phyloP scores from a whole-genome alignment of 805 yeast species.

The Metschnikowia dekortorum region DNA sequence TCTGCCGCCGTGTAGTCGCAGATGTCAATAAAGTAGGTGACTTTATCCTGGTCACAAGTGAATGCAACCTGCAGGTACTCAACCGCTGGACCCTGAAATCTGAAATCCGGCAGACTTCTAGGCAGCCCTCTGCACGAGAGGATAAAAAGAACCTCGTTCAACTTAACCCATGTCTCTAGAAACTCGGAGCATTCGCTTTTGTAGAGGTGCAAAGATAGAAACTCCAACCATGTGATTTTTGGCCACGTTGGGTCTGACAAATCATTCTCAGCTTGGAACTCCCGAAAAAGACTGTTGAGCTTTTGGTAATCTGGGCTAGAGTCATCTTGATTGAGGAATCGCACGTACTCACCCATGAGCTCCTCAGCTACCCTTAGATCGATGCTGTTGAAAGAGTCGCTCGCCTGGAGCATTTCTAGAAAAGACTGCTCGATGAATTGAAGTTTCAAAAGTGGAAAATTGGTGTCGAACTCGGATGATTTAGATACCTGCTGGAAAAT shows the following conservation, averaged over 20 bases:
- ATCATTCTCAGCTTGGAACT: conserved; percentile 28
- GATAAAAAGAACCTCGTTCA: conserved; percentile 27
- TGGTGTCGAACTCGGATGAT: conserved; percentile 17
- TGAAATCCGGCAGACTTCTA: not conserved
- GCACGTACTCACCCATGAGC: conserved; percentile 23
- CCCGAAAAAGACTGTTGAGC: conserved; percentile 22
- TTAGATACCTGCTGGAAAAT: conserved; percentile 29
- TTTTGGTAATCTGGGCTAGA: conserved; percentile 17
- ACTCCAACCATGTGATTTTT: conserved; percentile 36
- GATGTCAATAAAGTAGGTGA: conserved; percentile 13
- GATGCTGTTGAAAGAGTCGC: not conserved
- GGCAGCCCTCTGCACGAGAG: not conserved
- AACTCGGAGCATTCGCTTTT: conserved; percentile 27
- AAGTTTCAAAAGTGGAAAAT: conserved; percentile 27
- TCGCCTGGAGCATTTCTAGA: not conserved
- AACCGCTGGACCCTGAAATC: not conserved
- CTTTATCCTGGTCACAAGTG: not conserved
- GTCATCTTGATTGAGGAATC: conserved; percentile 13
- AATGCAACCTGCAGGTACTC: not conserved
- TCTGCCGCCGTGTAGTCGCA: conserved; percentile 36
- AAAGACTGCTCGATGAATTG: conserved; percentile 33
- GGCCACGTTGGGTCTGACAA: conserved; percentile 32
- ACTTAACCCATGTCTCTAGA: conserved; percentile 27
- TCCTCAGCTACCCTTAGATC: conserved; percentile 14
- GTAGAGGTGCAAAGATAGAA: conserved; percentile 22